These are phyloP conservation scores for Euryodendron excelsum DNA, from an alignment of 148 eudicot species.

Conservation along the genomic window DNA sequence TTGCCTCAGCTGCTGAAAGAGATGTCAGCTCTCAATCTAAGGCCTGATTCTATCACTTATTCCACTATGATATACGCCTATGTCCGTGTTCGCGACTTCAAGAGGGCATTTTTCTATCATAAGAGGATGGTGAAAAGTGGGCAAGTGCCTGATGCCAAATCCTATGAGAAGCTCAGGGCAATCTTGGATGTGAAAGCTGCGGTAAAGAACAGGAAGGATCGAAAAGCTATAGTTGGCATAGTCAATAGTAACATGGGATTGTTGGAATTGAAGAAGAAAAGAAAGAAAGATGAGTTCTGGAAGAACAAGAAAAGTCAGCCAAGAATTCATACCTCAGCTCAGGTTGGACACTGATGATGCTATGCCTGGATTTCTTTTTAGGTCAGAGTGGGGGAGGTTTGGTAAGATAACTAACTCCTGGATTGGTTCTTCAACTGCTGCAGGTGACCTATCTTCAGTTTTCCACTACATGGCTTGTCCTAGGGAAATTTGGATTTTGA, in stretches of 20 bases:
- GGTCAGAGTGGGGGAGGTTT: no score
- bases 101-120: constrained; percentile 81
- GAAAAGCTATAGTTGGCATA: constrained; percentile 72
- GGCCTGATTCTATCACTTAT: constrained; percentile 84
- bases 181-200: constrained; percentile 85
- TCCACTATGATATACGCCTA: constrained; percentile 88
- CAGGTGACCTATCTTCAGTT: no score
- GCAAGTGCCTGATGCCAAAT: constrained; percentile 72
- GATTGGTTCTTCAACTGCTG: no score
- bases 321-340: constrained; percentile 30
- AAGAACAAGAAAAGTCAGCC: constrained; percentile 57
- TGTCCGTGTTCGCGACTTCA: constrained; percentile 85
- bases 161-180: constrained; percentile 70
- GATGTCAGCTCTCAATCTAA: constrained; percentile 64
- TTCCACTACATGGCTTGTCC: no score
- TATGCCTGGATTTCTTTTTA: neutral
- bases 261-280: constrained; percentile 56
- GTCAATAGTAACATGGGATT: constrained; percentile 68
- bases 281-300: constrained; percentile 94
- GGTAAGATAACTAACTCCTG: no score
- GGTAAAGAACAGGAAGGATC: constrained; percentile 72
- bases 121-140: constrained; percentile 87
- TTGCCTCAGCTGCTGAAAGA: constrained; percentile 82
- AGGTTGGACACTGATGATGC: constrained; percentile 19
- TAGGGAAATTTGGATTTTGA: neutral